Percentiles rank a stretch among this genome's conserved stretches.
phyloP scores from a whole-genome alignment of 1,139 yeast genomes.

The Wickerhamomyces sp. region DNA sequence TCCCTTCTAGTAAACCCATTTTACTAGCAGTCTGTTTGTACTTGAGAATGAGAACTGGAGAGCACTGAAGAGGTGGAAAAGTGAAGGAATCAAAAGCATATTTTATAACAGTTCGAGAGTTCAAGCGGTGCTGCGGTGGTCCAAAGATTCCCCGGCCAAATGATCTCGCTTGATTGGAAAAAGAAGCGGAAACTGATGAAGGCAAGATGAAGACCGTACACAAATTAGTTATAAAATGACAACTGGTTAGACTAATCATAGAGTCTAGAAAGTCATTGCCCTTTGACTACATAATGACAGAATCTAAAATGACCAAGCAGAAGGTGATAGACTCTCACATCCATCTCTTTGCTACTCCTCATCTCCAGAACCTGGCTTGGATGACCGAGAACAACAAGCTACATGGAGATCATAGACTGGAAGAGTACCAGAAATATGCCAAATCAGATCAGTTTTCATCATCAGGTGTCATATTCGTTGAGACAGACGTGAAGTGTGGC shows the following conservation, averaged over 20 bases:
- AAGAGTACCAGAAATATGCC: slow-evolving; percentile 17
- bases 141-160: background rate
- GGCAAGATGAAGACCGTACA: background rate
- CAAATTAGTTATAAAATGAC: too few relatives aligned
- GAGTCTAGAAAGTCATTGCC: too few relatives aligned
- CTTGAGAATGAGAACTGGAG: background rate
- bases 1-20: slow-evolving; percentile 22
- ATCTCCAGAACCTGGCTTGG: slow-evolving; percentile 26
- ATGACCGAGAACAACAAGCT: slow-evolving; percentile 26
- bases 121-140: background rate
- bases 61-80: background rate
- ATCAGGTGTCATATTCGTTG: slow-evolving; percentile 28
- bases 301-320: background rate
- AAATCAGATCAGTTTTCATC: slow-evolving; percentile 3
- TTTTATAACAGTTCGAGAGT: background rate
- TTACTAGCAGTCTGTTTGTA: background rate
- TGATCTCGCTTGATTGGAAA: background rate
- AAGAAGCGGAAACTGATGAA: background rate
- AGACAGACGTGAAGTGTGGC: slow-evolving; percentile 26
- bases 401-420: slow-evolving; percentile 18
- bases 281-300: background rate
- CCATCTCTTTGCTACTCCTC: slow-evolving; percentile 26
- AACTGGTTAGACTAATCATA: too few relatives aligned
- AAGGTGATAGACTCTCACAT: slow-evolving; percentile 29
- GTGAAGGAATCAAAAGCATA: background rate